These are phyloP conservation scores for Hypoxylon sp. DNA, from an alignment of 2,329 filamentous ascomycete species.

Conservation along the genomic window DNA sequence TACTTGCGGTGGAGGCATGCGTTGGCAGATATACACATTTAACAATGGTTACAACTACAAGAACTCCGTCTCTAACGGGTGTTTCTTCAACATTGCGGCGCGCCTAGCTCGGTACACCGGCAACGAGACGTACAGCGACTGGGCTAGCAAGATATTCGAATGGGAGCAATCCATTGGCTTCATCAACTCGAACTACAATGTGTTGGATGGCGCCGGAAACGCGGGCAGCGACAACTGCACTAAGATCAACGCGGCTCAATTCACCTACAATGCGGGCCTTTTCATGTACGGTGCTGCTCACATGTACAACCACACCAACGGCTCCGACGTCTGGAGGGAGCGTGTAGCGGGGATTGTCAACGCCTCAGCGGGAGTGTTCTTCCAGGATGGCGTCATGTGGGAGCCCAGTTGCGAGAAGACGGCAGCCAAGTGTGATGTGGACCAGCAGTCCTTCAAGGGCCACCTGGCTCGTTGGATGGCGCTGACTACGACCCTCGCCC, in stretches of 20 bases:
- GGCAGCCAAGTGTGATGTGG: slow-evolving; percentile 48
- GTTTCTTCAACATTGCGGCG: slow-evolving; percentile 67
- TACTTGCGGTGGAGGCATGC: slow-evolving; percentile 73
- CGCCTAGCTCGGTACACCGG: slow-evolving; percentile 74
- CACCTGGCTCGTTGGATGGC: slow-evolving; percentile 65
- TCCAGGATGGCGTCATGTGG: slow-evolving; percentile 65
- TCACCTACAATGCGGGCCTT: slow-evolving; percentile 53
- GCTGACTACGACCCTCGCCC: slow-evolving; percentile 56
- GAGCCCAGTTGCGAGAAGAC: slow-evolving; percentile 71
- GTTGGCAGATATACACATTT: slow-evolving; percentile 76
- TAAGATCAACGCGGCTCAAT: slow-evolving; percentile 65
- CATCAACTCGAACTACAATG: slow-evolving; percentile 69
- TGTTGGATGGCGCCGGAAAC: slow-evolving; percentile 71
- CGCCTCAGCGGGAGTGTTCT: slow-evolving; percentile 59
- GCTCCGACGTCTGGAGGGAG: slow-evolving; percentile 61
- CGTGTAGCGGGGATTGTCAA: slow-evolving; percentile 64
- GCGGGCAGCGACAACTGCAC: slow-evolving; percentile 64
- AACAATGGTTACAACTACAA: slow-evolving; percentile 79
- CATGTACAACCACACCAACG: slow-evolving; percentile 59
- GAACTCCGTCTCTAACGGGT: slow-evolving; percentile 65
- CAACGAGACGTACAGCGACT: slow-evolving; percentile 69
- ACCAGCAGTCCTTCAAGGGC: slow-evolving; percentile 59
- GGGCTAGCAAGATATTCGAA: slow-evolving; percentile 69
- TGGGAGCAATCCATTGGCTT: slow-evolving; percentile 68
- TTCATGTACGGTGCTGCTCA: slow-evolving; percentile 57